Base-by-base conservation (phyloP, 202 grass and related monocot species). In the Carex arenaria region DNA sequence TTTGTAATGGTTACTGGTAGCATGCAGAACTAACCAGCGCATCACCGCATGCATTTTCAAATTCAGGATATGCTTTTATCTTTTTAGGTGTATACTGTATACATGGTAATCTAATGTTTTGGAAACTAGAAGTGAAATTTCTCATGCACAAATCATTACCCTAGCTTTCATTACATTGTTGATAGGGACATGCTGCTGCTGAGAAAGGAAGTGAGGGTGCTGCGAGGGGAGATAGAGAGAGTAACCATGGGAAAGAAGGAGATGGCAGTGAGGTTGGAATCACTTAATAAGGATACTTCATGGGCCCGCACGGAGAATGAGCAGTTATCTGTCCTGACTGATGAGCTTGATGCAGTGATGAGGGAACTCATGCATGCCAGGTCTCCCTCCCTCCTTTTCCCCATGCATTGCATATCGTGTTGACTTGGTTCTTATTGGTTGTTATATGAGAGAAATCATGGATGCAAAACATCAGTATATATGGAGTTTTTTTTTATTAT, bases 191-290 rank as follows among this genome's bases (percentile, higher is more conserved):
- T 77, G 78, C 89, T 89, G 79, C 84, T 86, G 40, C 86, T 98
- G 73, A 87, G 84, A 73, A 84, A 93, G 74, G 95, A 93, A 83
- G 72, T 89, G 31, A 20, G 82, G 43, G 89, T 81, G 28, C 84
- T 98, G 81, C 92, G 56, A 83, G 86, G 68, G 57, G 90, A 93
- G 68, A 59, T 94, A 64, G 88, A 94, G 26, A 98, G 88, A 45
- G 89, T 89, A 78, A 36, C 83, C 80, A 61, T 45, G 67, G n/a
- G 45, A 60, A 98, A 80, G 82, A 90, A 90, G 86, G 95, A 98
- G 72, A 88, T 98, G 71, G 77, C 79, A 80, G 80, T 51, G 34
- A 90, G 88, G 86, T 85, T 89, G 79, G 84, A 89, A 82, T 87
- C 92, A 54, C 85, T 93, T 45, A 84, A 82, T 67, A 83, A 91